Conservation (phyloP, 495 filamentous ascomycete genomes). For the Penicillium lividum region DNA sequence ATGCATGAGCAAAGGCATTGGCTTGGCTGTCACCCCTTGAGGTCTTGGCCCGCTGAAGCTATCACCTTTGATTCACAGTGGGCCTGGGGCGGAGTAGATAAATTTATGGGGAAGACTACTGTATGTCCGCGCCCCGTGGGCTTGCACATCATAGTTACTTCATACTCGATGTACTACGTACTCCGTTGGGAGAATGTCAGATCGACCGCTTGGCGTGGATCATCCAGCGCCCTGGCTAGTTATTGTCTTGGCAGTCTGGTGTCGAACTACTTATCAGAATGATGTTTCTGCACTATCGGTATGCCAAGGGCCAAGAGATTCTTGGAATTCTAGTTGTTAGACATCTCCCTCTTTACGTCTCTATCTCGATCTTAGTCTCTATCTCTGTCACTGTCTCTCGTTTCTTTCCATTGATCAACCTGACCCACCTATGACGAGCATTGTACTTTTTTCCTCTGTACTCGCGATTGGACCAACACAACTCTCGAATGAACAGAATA, state of each 20-base stretch:
- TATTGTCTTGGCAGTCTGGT: constrained; percentile 8
- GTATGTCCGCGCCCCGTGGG: neutral
- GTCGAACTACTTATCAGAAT: neutral
- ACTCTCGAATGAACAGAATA: constrained; percentile 13
- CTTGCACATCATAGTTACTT: neutral
- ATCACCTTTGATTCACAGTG: neutral
- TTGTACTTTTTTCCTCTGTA: neutral
- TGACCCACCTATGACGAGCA: neutral
- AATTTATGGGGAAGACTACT: neutral
- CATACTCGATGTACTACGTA: neutral
- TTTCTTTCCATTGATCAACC: neutral
- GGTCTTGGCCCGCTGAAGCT: constrained; percentile 15
- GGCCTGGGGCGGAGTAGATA: neutral
- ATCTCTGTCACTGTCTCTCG: neutral
- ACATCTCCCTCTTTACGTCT: neutral
- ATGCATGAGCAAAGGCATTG: constrained; percentile 5
- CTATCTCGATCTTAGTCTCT: neutral
- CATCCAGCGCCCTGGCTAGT: neutral
- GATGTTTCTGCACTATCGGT: neutral
- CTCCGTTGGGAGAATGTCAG: neutral
- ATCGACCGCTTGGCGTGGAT: constrained; percentile 13
- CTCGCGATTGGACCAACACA: neutral
- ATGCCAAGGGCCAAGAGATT: constrained; percentile 3
- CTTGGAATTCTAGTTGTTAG: neutral
- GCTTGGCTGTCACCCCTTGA: constrained; percentile 20